phyloP scores from a whole-genome alignment of 2,329 filamentous ascomycete genomes.

The Fusarium euwallaceae region DNA sequence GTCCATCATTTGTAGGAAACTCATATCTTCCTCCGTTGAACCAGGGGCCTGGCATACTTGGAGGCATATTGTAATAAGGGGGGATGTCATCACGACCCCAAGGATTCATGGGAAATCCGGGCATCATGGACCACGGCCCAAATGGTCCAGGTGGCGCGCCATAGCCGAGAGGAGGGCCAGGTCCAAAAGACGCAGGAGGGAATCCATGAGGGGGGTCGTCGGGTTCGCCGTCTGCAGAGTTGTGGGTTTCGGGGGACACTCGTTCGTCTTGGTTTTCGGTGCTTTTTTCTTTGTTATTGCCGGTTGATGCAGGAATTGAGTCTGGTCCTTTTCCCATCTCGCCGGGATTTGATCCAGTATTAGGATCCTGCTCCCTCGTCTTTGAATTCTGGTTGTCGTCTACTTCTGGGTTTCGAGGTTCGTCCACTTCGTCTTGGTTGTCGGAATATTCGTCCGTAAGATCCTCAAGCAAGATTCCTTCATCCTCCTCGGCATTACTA shows the following conservation, averaged over 20 bases:
- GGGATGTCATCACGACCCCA: constrained; percentile 41
- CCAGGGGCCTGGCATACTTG: constrained; percentile 24
- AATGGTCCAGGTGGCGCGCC: constrained; percentile 13
- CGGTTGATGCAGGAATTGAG: not conserved
- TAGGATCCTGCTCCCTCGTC: not conserved
- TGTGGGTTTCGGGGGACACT: not conserved
- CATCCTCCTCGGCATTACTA: constrained; percentile 53
- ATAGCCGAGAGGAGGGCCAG: not conserved
- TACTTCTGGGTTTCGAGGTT: constrained; percentile 20
- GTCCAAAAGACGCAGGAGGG: constrained; percentile 3
- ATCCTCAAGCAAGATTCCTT: constrained; percentile 53
- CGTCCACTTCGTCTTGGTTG: constrained; percentile 20
- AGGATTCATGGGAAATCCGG: constrained; percentile 21
- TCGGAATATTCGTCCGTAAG: constrained; percentile 42
- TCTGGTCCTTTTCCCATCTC: not conserved
- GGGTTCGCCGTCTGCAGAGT: not conserved
- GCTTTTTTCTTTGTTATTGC: not conserved
- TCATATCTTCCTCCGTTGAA: constrained; percentile 48
- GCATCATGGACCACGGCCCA: constrained; percentile 32
- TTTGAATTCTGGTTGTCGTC: constrained; percentile 3
- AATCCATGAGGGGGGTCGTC: not conserved
- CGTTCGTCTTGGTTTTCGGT: not conserved
- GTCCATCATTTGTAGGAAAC: constrained; percentile 48
- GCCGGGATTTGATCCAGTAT: not conserved
- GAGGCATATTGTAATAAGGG: constrained; percentile 34